phyloP scores from a whole-genome alignment of 2,329 filamentous ascomycete species.

The Setomelanomma holmii region DNA sequence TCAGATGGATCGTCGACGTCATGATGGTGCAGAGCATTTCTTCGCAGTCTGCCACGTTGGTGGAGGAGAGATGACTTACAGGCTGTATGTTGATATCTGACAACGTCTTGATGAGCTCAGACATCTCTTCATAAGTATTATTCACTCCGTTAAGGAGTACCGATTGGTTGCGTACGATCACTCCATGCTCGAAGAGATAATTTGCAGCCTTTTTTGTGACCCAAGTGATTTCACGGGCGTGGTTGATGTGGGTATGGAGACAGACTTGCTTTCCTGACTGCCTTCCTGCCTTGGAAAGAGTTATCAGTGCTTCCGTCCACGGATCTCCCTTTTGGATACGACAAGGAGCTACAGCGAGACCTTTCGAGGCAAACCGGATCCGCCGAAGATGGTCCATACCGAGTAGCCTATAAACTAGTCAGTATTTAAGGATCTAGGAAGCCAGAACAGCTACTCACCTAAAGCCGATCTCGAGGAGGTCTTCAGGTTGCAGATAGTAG shows the following conservation, averaged over 20 bases:
- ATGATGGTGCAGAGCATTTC: too few relatives aligned
- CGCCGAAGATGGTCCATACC: conserved; percentile 65
- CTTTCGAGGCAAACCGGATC: conserved; percentile 69
- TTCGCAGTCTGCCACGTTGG: too few relatives aligned
- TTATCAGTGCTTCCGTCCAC: conserved; percentile 63
- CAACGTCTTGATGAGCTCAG: conserved; percentile 60
- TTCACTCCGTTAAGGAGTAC: conserved; percentile 68
- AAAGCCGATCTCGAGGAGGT: conserved; percentile 62
- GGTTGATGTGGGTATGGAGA: conserved; percentile 71
- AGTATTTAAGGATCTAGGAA: too few relatives aligned
- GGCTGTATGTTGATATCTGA: conserved; percentile 65
- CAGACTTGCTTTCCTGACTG: conserved; percentile 65
- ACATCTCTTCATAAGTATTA: conserved; percentile 62
- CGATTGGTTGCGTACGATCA: conserved; percentile 67
- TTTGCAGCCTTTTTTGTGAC: conserved; percentile 61
- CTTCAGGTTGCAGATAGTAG: conserved; percentile 63
- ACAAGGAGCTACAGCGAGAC: conserved; percentile 65
- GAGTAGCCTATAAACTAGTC: conserved; percentile 62
- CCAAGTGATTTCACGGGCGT: conserved; percentile 69
- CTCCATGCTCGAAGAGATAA: conserved; percentile 58
- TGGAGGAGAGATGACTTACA: conserved; percentile 45
- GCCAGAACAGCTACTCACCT: too few relatives aligned
- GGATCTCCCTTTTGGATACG: conserved; percentile 60
- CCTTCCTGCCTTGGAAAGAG: conserved; percentile 59
- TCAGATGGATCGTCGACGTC: too few relatives aligned